Evolutionary conservation across 139 green algal genomes (phyloP).

Genomic region (Diplosphaera chodatii): DNA sequence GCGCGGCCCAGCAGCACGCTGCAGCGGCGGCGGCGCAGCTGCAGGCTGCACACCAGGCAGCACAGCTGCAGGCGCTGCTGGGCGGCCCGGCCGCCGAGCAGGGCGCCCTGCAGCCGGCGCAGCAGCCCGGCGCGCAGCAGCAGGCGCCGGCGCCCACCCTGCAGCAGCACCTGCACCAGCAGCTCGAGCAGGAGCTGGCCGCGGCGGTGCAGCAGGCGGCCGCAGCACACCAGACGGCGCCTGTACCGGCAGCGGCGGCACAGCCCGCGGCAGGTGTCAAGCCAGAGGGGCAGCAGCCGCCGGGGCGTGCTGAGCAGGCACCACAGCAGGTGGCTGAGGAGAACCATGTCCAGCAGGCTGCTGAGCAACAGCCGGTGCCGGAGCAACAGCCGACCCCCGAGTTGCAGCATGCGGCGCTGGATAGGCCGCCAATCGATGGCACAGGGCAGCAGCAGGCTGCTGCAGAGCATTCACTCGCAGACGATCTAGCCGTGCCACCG

Average conservation of each 20-base stretch:
- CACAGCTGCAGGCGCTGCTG: background rate
- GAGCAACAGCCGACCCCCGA: no score
- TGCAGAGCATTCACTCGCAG: no score
- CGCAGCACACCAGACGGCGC: no score
- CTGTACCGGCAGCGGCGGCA: background rate
- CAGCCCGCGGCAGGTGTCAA: background rate
- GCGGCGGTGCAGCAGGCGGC: no score
- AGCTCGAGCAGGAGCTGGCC: background rate
- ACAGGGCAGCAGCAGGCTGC: no score
- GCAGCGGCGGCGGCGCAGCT: background rate
- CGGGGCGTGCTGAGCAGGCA: background rate
- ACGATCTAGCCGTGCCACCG: no score
- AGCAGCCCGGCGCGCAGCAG: background rate
- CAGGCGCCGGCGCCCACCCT: background rate
- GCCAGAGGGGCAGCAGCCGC: background rate
- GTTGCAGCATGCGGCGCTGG: no score
- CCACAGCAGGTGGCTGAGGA: background rate
- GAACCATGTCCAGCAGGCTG: no score
- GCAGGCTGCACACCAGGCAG: background rate
- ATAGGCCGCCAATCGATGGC: no score
- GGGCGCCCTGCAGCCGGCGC: background rate
- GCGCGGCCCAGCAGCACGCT: background rate
- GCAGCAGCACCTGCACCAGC: background rate
- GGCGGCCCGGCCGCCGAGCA: no score
- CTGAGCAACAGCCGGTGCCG: background rate